phyloP scores from a whole-genome alignment of 1,139 yeast species.

The Scheffersomyces titani region DNA sequence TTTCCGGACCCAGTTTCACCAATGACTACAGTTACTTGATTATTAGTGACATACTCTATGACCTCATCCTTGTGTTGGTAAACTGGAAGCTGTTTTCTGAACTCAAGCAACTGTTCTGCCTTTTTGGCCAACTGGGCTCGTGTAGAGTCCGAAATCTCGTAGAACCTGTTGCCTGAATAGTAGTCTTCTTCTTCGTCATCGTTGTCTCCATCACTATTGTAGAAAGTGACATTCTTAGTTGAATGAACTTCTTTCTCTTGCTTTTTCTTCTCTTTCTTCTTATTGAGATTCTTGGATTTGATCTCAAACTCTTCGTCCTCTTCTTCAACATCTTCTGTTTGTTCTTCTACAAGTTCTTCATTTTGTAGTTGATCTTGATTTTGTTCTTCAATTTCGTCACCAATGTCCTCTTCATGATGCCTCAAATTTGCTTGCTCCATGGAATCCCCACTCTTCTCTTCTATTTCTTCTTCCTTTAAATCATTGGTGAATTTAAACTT shows the following conservation, averaged over 20 bases:
- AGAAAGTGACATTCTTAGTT: slow-evolving; percentile 5
- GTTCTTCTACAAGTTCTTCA: not conserved
- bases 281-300: not conserved
- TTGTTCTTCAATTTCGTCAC: not conserved
- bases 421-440: not conserved
- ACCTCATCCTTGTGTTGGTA: slow-evolving; percentile 70
- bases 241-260: slow-evolving; percentile 1
- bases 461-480: slow-evolving; percentile 7
- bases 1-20: slow-evolving; percentile 99
- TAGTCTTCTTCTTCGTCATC: slow-evolving; percentile 30
- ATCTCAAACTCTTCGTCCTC: not conserved
- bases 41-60: slow-evolving; percentile 50
- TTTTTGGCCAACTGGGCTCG: slow-evolving; percentile 30
- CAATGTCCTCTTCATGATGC: not conserved
- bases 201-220: slow-evolving; percentile 21
- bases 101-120: slow-evolving; percentile 48
- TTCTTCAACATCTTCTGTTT: slow-evolving; percentile 1
- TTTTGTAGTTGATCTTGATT: slow-evolving; percentile 1
- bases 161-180: slow-evolving; percentile 10
- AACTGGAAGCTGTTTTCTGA: slow-evolving; percentile 70
- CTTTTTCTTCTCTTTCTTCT: slow-evolving; percentile 2
- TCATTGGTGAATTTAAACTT: slow-evolving; percentile 31
- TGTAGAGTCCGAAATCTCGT: slow-evolving; percentile 8
- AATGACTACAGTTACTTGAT: slow-evolving; percentile 76
- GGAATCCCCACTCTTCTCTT: not conserved